Base-by-base conservation (phyloP, 768 basidiomycete genomes). In the Lyophyllum decastes region DNA sequence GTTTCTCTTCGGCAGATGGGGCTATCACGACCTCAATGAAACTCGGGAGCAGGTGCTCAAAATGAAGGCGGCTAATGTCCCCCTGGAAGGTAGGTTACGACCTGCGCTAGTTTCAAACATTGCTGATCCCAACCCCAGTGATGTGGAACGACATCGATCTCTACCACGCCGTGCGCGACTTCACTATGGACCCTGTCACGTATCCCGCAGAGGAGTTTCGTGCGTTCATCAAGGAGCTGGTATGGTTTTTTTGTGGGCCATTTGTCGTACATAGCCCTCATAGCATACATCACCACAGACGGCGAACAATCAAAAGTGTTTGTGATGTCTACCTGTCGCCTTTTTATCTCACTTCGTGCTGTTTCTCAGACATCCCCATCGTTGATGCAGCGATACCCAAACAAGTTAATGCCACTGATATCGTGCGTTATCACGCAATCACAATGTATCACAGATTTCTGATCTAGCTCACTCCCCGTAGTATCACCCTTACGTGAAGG, bases 121-220 rank as follows among this genome's bases (percentile, higher is more conserved):
- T n/a, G 26, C 54, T 51, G 34, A 62, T 11, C 24, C 1, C 26
- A 24, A 4, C n/a, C 24, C 16, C 34, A 87, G 87, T 84, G 44
- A 88, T 88, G 79, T 90, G 89, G 89, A 89, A 87, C 64, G 89
- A 90, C 61, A 88, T 90, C 58, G 88, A 90, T 70, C 60, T 90
- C 52, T 90, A 88, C 62, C 83, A 88, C 62, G 82, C 86, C 25
- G 75, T 80, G 34, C 78, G 89, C 16, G 88, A 88, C 69, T 89
- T 89, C 61, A 90, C 89, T 4, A 71, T 79, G 7, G 88, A 89
- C 66, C 87, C 87, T 12, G 79, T 83, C 26, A 80, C 75, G 44
- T 90, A 83, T 75, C 84, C 88, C 5, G 72, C 66, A 16, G 76
- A 81, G 17, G 81, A 85, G 58, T 70, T 88, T 64, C 70, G 72